These are phyloP conservation scores for Wickerhamomyces queroliae DNA, from an alignment of 805 yeast species.

Conservation along the genomic window DNA sequence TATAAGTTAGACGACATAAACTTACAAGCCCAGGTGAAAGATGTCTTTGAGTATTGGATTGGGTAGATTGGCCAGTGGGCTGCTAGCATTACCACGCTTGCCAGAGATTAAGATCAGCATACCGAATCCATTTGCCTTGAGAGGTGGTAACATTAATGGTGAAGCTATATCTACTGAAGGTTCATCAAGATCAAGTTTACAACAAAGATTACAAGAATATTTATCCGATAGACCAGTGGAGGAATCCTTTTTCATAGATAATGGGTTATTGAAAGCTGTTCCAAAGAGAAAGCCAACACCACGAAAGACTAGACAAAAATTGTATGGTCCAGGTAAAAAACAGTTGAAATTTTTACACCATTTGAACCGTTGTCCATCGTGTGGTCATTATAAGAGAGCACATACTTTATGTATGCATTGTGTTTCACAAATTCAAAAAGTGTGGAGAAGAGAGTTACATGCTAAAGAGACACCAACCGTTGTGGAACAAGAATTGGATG, in stretches of 20 bases:
- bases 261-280: constrained; percentile 80
- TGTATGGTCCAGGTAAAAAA: constrained; percentile 77
- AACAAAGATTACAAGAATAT: constrained; percentile 31
- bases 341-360: constrained; percentile 71
- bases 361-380: constrained; percentile 88
- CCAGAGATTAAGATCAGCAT: constrained; percentile 20
- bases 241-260: constrained; percentile 41
- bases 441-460: constrained; percentile 51
- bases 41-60: constrained; percentile 19
- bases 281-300: constrained; percentile 94
- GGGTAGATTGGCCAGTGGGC: constrained; percentile 11
- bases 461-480: constrained; percentile 20
- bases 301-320: constrained; percentile 76
- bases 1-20: not conserved
- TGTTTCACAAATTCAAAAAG: constrained; percentile 69
- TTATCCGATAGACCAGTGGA: constrained; percentile 20
- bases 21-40: not conserved
- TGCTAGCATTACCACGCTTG: constrained; percentile 18
- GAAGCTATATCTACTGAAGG: constrained; percentile 23
- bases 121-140: constrained; percentile 17
- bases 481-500: constrained; percentile 34
- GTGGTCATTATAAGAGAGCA: constrained; percentile 88
- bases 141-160: no score
- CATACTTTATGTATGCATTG: constrained; percentile 93
- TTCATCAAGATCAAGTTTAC: no score